A percentile compares a stretch with the other conserved stretches of the same genome.
These are phyloP conservation scores for Scenedesmus sp. DNA, from an alignment of 163 green algal genomes.

Conservation along the genomic window DNA sequence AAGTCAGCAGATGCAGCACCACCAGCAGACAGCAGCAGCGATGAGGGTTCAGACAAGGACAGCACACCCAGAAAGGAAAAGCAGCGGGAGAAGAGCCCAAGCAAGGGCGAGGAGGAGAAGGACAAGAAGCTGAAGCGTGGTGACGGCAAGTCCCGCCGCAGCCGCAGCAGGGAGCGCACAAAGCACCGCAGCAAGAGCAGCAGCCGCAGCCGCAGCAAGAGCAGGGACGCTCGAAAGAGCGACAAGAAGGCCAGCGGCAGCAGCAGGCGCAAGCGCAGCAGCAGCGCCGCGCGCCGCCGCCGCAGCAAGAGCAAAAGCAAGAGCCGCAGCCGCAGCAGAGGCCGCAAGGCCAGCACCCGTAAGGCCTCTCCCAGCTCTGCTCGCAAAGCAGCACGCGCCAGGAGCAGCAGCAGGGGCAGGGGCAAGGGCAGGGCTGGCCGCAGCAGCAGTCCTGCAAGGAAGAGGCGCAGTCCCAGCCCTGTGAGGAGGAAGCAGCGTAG, in stretches of 20 bases:
- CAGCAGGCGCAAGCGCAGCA: background rate
- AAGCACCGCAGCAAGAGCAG: background rate
- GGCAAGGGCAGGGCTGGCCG: background rate
- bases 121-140: background rate
- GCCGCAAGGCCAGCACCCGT: background rate
- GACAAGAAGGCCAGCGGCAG: background rate
- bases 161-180: background rate
- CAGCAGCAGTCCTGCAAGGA: conserved; percentile 1
- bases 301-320: background rate
- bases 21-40: background rate
- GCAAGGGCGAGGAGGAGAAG: background rate
- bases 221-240: background rate
- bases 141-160: background rate
- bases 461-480: background rate
- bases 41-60: background rate
- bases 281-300: background rate
- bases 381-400: background rate
- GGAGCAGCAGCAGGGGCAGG: conserved; percentile 13
- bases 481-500: background rate
- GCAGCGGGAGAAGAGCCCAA: background rate
- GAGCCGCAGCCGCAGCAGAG: conserved; percentile 20
- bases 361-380: background rate
- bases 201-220: background rate
- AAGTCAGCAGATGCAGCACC: background rate
- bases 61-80: background rate